Percentiles rank a stretch among this genome's conserved stretches.
Conservation (phyloP, 371 early-diverging fungal genomes). For the Gilbertella persicaria region DNA sequence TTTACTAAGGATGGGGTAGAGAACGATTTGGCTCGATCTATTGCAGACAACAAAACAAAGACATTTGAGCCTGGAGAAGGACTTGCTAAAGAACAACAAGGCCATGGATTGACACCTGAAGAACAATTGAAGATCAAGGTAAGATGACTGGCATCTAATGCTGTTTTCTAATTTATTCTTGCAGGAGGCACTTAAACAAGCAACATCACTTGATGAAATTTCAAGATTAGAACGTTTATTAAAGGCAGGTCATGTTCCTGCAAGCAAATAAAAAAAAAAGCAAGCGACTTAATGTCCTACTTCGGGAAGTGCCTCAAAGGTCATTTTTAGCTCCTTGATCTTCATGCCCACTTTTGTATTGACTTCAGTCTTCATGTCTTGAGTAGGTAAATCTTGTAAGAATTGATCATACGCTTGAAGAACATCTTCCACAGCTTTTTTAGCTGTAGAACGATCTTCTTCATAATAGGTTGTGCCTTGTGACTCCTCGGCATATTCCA, state of each 20-base stretch:
- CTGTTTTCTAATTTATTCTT: not conserved
- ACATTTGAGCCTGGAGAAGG: slow-evolving; percentile 83
- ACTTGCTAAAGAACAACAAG: slow-evolving; percentile 44
- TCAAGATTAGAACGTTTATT: slow-evolving; percentile 69
- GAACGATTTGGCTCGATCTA: slow-evolving; percentile 64
- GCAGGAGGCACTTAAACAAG: slow-evolving; percentile 72
- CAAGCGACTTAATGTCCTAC: slow-evolving; percentile 21
- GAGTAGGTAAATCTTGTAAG: slow-evolving; percentile 31
- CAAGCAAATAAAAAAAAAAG: slow-evolving; percentile 13
- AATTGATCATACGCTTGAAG: slow-evolving; percentile 35
- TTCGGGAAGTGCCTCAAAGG: slow-evolving; percentile 38
- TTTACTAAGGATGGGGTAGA: slow-evolving; percentile 66
- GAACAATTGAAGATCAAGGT: slow-evolving; percentile 65
- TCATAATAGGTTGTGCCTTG: slow-evolving; percentile 47
- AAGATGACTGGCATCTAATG: not conserved
- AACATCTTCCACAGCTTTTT: slow-evolving; percentile 41
- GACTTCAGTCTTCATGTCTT: slow-evolving; percentile 39
- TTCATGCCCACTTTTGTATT: slow-evolving; percentile 41
- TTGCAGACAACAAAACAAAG: slow-evolving; percentile 62
- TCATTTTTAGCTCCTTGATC: slow-evolving; percentile 39
- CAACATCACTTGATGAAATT: slow-evolving; percentile 80
- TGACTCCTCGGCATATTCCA: slow-evolving; percentile 47
- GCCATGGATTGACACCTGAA: slow-evolving; percentile 53
- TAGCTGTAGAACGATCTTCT: slow-evolving; percentile 37
- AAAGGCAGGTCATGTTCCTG: slow-evolving; percentile 63